Evolutionary conservation across 257 asterid genomes (phyloP), one percentile per base, ranked within the genome.

Genomic region (Lavandula angustifolia): DNA sequence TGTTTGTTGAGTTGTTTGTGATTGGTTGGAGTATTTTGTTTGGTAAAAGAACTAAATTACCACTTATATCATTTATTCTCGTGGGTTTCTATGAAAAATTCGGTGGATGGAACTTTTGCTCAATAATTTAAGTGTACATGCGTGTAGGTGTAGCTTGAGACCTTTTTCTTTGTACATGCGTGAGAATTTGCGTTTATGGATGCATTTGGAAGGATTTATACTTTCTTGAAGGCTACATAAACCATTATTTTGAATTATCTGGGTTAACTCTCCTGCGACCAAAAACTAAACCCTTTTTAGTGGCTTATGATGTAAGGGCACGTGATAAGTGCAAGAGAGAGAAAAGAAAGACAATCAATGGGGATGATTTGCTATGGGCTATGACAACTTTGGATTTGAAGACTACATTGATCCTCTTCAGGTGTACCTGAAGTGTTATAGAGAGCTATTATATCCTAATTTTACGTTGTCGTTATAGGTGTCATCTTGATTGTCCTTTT

Each of bases 241-340:
- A 47, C 14, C 22, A 46, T 13, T 46, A 46, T 22, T 1, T 22
- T 22, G 27, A 22, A 22, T 22, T 22, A 35, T 56, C 12, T 58
- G 62, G 33, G 48, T 31, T 1, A 33, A 58, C 35, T 3, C 43
- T 16, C 13, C 37, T 9, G 41, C 29, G 34, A 7, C 54, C 11
- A 7, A 18, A 27, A 67, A 33, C 64, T 70, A 37, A 69, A 27
- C 18, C 9, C 4, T 53, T 40, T 60, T 35, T 32, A 55, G 38
- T 69, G 72, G 34, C 73, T 80, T 22, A 75, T 44, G 69, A 61
- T 78, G 54, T 67, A 44, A 90, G 97, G 87, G 97, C 97, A 52
- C 87, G 95, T 63, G 95, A 90, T 69, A 90, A 90, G 83, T 90
- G 97, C 75, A 95, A 87, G 83, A 85, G 88, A 71, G 97, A 90